Evolutionary conservation across 169 alveolate genomes (phyloP), one percentile per base, ranked within the genome.

Genomic region (Perkinsus olseni): DNA sequence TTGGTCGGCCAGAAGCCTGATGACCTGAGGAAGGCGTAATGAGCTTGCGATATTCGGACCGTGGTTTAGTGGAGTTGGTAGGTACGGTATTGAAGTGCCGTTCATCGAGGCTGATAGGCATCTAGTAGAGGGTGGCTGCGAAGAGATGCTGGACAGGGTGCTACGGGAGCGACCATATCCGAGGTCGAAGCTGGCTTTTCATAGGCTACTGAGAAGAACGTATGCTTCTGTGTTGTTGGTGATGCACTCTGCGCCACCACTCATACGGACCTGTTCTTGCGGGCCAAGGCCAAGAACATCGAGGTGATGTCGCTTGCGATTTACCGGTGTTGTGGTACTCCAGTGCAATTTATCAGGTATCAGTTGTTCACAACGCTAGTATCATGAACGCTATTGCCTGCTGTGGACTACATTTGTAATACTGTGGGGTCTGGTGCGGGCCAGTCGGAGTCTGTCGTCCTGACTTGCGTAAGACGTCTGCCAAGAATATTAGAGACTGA

Each of bases 351-450:
- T 98, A 96, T 21, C 97, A 96, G 82, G 82, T 62, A 62, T 62
- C 82, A 93, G 97, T 96, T 0, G 96, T 97, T 28, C 98, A 97
- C 92, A 98, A 98, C 93, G 98, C 99, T 0, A 96, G 98, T 24
- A 97, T 97, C 39, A 96, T 98, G 93, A 96, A 95, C 91, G 98
- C 98, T 38, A 94, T 96, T 38, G 96, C 96, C 1, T 91, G 95
- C 31, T 94, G 97, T 50, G 98, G 98, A 34, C 95, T 96, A 38
- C 95, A 96, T 62, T 24, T 62, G 82, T 62, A 62, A 62, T 62
- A 62, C 31, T 62, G 28, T 21, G 82, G 82, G 82, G 3, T n/a
- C n/a, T n/a, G n/a, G n/a, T n/a, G n/a, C n/a, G n/a, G 93, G 96
- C 97, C 21, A 31, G 45, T 0, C 28, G 10, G 17, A 74, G 17